A percentile compares a stretch with the other conserved stretches of the same genome.
These are phyloP conservation scores for Berkeleyomyces rouxiae DNA, from an alignment of 2,329 filamentous ascomycete genomes.

Conservation along the genomic window DNA sequence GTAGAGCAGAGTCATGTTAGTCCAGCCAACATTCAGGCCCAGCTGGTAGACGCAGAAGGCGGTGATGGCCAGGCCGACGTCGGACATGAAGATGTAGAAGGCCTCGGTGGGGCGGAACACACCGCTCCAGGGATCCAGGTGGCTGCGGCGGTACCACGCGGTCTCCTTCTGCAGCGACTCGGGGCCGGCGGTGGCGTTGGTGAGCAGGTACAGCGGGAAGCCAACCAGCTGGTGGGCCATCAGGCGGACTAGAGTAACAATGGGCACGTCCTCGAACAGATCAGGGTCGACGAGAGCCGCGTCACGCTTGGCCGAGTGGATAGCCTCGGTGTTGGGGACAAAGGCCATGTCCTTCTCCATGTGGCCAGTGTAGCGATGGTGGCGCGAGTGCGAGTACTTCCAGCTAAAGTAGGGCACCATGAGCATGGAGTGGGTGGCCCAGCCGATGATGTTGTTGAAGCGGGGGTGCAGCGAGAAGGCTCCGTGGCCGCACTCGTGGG, in stretches of 20 bases:
- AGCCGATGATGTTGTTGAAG: constrained; percentile 46
- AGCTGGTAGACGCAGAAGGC: constrained; percentile 35
- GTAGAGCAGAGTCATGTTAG: constrained; percentile 39
- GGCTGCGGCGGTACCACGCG: constrained; percentile 31
- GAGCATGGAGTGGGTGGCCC: constrained; percentile 47
- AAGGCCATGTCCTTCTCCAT: constrained; percentile 52
- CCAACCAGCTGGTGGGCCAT: constrained; percentile 46
- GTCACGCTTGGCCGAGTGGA: constrained; percentile 19
- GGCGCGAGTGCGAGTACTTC: constrained; percentile 53
- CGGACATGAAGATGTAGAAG: constrained; percentile 38
- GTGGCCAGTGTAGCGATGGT: constrained; percentile 52
- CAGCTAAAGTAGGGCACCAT: constrained; percentile 57
- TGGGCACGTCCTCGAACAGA: constrained; percentile 46
- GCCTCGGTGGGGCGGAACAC: constrained; percentile 44
- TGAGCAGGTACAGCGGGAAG: constrained; percentile 46
- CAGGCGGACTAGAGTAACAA: constrained; percentile 36
- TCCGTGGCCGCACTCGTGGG: constrained; percentile 55
- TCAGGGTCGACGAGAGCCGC: constrained; percentile 29
- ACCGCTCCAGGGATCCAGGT: constrained; percentile 44
- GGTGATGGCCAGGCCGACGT: constrained; percentile 40
- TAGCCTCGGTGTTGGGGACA: constrained; percentile 33
- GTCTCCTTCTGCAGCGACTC: constrained; percentile 30
- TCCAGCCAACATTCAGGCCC: constrained; percentile 29
- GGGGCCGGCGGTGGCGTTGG: constrained; percentile 36
- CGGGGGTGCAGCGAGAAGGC: constrained; percentile 41